Evolutionary conservation across 2,329 filamentous ascomycete species (phyloP).

Genomic region (Bipolaris victoriae): DNA sequence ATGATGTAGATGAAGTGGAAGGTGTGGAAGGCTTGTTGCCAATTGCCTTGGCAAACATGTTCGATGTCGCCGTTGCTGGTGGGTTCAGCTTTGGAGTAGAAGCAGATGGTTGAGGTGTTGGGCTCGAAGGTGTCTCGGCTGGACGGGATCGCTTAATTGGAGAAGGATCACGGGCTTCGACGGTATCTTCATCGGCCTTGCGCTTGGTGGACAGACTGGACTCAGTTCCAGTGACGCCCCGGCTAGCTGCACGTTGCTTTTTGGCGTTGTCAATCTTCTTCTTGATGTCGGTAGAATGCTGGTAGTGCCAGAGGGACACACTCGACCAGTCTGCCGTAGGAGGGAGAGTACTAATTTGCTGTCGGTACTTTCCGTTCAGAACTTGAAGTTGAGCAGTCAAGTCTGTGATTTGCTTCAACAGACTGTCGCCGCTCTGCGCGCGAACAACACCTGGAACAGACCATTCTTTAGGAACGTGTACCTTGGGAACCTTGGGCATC

Average conservation of each 20-base stretch:
- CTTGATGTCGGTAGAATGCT: constrained; percentile 34
- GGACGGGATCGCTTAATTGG: constrained; percentile 37
- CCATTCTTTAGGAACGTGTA: constrained; percentile 37
- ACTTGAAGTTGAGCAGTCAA: constrained; percentile 31
- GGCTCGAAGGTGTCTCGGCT: constrained; percentile 22
- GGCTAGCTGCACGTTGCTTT: constrained; percentile 37
- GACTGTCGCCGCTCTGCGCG: constrained; percentile 17
- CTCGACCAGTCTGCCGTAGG: constrained; percentile 38
- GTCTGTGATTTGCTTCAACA: constrained; percentile 25
- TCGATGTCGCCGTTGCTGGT: constrained; percentile 31
- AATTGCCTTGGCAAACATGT: constrained; percentile 34
- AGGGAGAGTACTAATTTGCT: constrained; percentile 32
- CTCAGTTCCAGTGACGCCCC: constrained; percentile 42
- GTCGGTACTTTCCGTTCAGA: constrained; percentile 38
- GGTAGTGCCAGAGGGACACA: constrained; percentile 41
- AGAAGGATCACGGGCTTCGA: constrained; percentile 23
- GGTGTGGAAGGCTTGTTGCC: constrained; percentile 25
- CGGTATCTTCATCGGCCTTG: constrained; percentile 29
- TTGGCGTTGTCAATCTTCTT: constrained; percentile 37
- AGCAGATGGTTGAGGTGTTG: constrained; percentile 27
- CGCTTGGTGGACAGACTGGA: constrained; percentile 44
- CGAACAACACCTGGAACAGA: constrained; percentile 15
- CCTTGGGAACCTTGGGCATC: constrained; percentile 34
- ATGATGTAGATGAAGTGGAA: constrained; percentile 18
- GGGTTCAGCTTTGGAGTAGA: constrained; percentile 23